Evolutionary conservation across 2,329 filamentous ascomycete species (phyloP).

Genomic region (Pseudohalonectria lignicola): DNA sequence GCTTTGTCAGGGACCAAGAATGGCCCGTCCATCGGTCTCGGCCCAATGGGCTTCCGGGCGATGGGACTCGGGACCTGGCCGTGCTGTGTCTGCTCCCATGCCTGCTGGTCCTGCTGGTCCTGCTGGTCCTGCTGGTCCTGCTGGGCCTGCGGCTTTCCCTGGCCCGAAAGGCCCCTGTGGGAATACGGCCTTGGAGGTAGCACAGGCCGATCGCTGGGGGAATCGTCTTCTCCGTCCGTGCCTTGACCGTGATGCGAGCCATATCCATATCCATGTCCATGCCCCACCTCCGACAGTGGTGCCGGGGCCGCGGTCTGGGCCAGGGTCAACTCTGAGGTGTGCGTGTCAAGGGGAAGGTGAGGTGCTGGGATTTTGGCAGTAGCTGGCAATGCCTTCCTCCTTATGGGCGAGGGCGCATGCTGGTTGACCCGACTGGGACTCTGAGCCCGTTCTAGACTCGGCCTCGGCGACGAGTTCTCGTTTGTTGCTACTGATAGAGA

Average conservation of each 20-base stretch:
- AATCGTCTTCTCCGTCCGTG: no score
- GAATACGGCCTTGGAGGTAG: not conserved
- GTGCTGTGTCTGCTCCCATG: not conserved
- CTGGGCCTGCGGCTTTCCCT: not conserved
- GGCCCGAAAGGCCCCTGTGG: no score
- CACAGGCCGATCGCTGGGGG: not conserved
- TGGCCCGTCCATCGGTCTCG: not conserved
- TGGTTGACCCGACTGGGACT: not conserved
- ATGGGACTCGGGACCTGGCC: not conserved
- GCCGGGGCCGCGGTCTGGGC: not conserved
- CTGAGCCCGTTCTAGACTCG: constrained; percentile 31
- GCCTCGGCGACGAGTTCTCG: constrained; percentile 22
- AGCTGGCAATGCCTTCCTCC: constrained; percentile 38
- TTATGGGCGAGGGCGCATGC: constrained; percentile 26
- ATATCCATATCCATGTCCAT: no score
- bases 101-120: not conserved
- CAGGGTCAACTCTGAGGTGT: constrained; percentile 3
- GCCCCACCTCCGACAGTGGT: no score
- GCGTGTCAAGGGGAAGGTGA: not conserved
- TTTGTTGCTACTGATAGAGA: constrained; percentile 6
- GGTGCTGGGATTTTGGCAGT: constrained; percentile 9
- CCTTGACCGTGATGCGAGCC: no score
- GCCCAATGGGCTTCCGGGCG: not conserved
- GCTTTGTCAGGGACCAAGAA: not conserved
- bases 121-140: not conserved